Evolutionary conservation across 768 basidiomycete genomes (phyloP).

Genomic region (Porpolomopsis calyptriformis): DNA sequence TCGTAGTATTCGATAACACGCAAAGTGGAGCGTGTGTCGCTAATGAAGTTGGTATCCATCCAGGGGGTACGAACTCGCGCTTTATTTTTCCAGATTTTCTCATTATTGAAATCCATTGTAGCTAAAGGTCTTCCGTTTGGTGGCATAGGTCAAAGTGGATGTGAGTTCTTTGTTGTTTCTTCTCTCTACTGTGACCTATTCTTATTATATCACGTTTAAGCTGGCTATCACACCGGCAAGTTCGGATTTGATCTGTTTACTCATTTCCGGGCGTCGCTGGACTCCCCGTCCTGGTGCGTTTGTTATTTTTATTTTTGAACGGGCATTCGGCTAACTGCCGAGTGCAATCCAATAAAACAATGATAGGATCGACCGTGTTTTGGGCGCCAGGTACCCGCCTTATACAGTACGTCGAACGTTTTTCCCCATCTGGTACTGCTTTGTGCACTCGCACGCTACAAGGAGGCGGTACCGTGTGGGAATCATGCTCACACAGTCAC

Average conservation of each 20-base stretch:
- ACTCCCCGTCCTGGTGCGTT: constrained; percentile 48
- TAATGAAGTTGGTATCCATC: constrained; percentile 62
- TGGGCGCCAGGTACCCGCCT: constrained; percentile 52
- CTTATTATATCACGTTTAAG: constrained; percentile 22
- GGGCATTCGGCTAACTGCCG: neutral
- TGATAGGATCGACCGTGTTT: constrained; percentile 37
- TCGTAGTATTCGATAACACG: constrained; percentile 55
- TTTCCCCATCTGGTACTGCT: constrained; percentile 1
- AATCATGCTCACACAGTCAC: neutral
- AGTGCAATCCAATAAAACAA: no score
- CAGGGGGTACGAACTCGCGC: constrained; percentile 32
- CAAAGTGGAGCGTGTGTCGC: constrained; percentile 58
- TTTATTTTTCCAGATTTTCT: neutral
- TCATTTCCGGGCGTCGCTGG: constrained; percentile 51
- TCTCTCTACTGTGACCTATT: neutral
- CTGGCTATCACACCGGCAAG: constrained; percentile 63
- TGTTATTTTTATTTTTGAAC: constrained; percentile 12
- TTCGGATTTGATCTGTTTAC: constrained; percentile 71
- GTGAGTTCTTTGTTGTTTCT: constrained; percentile 30
- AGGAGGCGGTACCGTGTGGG: no score
- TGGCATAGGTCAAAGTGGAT: constrained; percentile 61
- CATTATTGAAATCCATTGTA: constrained; percentile 12
- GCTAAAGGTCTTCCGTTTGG: constrained; percentile 64
- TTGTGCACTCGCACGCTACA: no score
- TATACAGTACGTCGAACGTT: constrained; percentile 29